Conservation (phyloP, 2,329 filamentous ascomycete genomes). For the Didymella sp. region DNA sequence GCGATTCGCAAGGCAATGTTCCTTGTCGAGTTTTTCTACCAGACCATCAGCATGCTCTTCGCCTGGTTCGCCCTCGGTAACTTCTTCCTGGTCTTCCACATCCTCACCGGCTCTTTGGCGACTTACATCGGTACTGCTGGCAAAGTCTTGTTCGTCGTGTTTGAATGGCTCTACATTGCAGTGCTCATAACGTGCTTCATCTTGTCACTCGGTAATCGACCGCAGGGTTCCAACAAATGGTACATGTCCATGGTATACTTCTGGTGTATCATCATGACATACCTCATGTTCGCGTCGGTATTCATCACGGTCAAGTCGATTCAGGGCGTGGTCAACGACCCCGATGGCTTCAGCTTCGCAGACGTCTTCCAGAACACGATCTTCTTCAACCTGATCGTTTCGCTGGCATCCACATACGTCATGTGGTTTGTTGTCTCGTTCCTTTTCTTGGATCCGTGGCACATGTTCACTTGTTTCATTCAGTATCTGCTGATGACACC, state of each 20-base stretch:
- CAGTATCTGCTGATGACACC: constrained; percentile 96
- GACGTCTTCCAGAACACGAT: constrained; percentile 84
- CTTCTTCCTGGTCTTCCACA: constrained; percentile 99
- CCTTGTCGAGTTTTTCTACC: constrained; percentile 91
- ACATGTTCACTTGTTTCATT: constrained; percentile 93
- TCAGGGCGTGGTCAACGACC: constrained; percentile 67
- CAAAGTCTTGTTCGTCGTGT: constrained; percentile 82
- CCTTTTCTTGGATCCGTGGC: constrained; percentile 97
- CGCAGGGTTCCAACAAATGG: constrained; percentile 88
- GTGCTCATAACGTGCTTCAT: constrained; percentile 95
- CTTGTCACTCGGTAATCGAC: constrained; percentile 89
- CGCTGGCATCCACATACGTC: constrained; percentile 87
- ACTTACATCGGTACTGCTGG: constrained; percentile 79
- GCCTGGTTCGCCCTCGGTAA: constrained; percentile 98
- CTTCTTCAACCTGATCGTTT: constrained; percentile 94
- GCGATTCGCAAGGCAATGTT: constrained; percentile 87
- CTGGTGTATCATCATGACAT: constrained; percentile 95
- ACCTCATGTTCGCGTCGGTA: constrained; percentile 89
- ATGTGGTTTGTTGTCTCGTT: constrained; percentile 92
- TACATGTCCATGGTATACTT: constrained; percentile 99
- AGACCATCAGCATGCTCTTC: constrained; percentile 96
- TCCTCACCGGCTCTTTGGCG: constrained; percentile 86
- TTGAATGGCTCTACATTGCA: constrained; percentile 94
- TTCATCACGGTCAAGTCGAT: constrained; percentile 93
- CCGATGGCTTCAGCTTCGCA: constrained; percentile 71